Evolutionary conservation across 176 grass and related monocot species (phyloP), one percentile per base, ranked within the genome.

Genomic region (Carex kokanica): DNA sequence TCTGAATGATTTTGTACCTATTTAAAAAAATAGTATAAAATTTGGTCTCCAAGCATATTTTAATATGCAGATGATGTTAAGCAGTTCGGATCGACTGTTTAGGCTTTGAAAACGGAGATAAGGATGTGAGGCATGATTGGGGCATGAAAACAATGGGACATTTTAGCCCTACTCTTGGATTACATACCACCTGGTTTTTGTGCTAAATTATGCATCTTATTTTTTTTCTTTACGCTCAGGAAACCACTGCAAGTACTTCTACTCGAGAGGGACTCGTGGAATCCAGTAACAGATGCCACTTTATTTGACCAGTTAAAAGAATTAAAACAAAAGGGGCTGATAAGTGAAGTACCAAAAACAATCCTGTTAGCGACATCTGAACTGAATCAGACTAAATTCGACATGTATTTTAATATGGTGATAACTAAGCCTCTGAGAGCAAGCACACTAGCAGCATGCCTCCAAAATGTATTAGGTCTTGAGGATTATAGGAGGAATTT

Each of bases 351-450:
- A 14, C 91, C 84, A 18, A 98, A 95, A 84, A 57, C 86, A 14
- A 78, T 95, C 74, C 82, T 98, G 81, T 85, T 98, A 83, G 87
- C 91, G 18, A 90, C 92, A 47, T 91, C 86, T 51, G 95, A 95
- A 90, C 86, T 82, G 38, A 91, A 91, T 56, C 95, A 84, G 80
- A 74, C 83, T 15, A 90, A 86, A 82, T 79, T 81, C 18, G 83
- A 88, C 60, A 83, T 88, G 14, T 60, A 60, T 58, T 90, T 98
- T 5, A 77, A 91, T 83, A 83, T 88, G 83, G 91, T 95, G 40
- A 93, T 98, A 84, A 90, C 84, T 52, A 98, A 95, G 65, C 96
- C 96, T 82, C 84, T 98, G 69, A 86, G 96, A 43, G 93, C 96
- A 71, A 98, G 93, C 90, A 95, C 92, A 31, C 82, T 95, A 64